These are phyloP conservation scores for Clarkia xantiana DNA, from an alignment of 345 rosid genomes.

Conservation along the genomic window DNA sequence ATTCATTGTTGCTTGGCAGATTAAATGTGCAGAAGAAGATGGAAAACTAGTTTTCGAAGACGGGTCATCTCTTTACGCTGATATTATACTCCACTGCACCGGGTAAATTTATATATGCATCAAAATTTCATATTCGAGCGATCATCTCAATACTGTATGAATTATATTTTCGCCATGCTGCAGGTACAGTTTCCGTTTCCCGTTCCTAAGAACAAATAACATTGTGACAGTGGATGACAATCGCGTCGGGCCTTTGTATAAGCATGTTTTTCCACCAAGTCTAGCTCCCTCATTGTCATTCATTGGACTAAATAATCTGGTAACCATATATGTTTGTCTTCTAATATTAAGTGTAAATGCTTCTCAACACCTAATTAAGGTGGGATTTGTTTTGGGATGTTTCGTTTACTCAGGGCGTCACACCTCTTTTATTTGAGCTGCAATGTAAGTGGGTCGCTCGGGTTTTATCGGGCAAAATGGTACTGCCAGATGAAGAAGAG, in stretches of 20 bases:
- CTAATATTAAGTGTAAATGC: no score
- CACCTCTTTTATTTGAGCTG: conserved; percentile 47
- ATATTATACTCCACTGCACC: conserved; percentile 70
- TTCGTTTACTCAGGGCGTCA: conserved; percentile 24
- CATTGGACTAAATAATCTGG: conserved; percentile 41
- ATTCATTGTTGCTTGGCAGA: conserved; percentile 23
- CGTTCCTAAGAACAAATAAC: conserved; percentile 66
- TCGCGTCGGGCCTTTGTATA: conserved; percentile 65
- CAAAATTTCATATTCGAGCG: neutral
- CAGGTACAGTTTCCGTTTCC: conserved; percentile 81
- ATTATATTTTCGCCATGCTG: neutral
- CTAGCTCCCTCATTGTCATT: conserved; percentile 69
- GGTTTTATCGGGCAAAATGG: conserved; percentile 49
- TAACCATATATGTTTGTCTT: no score
- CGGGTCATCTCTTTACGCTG: conserved; percentile 30
- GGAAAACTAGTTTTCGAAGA: conserved; percentile 49
- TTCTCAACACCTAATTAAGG: neutral
- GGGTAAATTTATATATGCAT: conserved; percentile 25
- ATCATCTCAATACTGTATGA: neutral
- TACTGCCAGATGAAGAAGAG: conserved; percentile 44
- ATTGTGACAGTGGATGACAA: conserved; percentile 58
- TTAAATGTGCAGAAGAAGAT: conserved; percentile 38
- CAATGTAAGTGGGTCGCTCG: conserved; percentile 92
- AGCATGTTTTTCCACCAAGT: conserved; percentile 60
- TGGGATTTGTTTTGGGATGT: neutral